phyloP scores from a whole-genome alignment of 306 rosid genomes.

The Vigna hirtella region DNA sequence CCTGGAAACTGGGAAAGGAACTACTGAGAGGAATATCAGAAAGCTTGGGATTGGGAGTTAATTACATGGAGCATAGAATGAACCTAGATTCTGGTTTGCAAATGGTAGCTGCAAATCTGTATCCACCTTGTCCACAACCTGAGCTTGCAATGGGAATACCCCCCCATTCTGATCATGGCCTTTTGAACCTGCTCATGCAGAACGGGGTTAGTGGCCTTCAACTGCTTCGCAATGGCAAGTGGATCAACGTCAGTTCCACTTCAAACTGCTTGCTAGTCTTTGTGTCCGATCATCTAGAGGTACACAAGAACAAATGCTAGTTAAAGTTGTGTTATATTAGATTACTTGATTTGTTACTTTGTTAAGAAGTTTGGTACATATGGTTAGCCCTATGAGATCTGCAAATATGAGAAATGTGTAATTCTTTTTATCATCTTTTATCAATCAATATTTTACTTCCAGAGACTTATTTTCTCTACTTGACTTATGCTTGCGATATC shows the following conservation, averaged over 20 bases:
- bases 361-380: too few relatives aligned
- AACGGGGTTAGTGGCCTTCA: slow-evolving; percentile 75
- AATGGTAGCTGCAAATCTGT: slow-evolving; percentile 54
- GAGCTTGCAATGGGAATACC: slow-evolving; percentile 75
- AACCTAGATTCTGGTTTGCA: slow-evolving; percentile 58
- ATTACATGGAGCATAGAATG: slow-evolving; percentile 46
- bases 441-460: neutral
- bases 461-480: too few relatives aligned
- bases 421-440: neutral
- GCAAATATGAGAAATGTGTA: too few relatives aligned
- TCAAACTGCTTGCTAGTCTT: slow-evolving; percentile 61
- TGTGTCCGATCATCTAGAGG: slow-evolving; percentile 77
- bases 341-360: too few relatives aligned
- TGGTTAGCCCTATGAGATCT: too few relatives aligned
- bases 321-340: too few relatives aligned
- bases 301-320: slow-evolving; percentile 17
- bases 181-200: slow-evolving; percentile 58
- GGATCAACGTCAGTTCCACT: slow-evolving; percentile 62
- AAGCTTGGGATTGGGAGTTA: slow-evolving; percentile 59
- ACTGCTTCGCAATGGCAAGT: slow-evolving; percentile 60
- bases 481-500: too few relatives aligned
- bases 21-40: slow-evolving; percentile 64
- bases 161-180: slow-evolving; percentile 76
- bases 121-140: slow-evolving; percentile 78
- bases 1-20: slow-evolving; percentile 51